phyloP scores from a whole-genome alignment of 345 rosid species.

The Citrus maxima region DNA sequence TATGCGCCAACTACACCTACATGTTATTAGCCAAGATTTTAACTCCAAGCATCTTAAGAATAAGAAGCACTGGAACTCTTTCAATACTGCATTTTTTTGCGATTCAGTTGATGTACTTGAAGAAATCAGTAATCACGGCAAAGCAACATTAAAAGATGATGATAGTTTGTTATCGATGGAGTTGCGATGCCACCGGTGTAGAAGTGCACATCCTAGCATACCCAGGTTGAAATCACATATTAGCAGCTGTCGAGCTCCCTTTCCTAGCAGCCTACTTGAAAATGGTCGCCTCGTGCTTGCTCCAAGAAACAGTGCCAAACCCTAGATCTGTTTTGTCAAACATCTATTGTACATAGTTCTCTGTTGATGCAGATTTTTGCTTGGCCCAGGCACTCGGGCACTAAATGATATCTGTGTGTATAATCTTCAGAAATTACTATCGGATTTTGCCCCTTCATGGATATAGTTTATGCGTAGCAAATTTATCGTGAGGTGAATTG shows the following conservation, averaged over 20 bases:
- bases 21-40: conserved; percentile 94
- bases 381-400: not conserved
- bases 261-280: conserved; percentile 46
- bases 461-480: not conserved
- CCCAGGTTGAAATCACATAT: conserved; percentile 82
- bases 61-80: conserved; percentile 96
- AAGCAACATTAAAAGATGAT: conserved; percentile 44
- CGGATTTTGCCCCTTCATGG: not conserved
- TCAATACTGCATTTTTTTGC: conserved; percentile 69
- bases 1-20: conserved; percentile 82
- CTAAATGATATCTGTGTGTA: not conserved
- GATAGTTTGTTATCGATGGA: conserved; percentile 54
- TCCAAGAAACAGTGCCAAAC: not conserved
- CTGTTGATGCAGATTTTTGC: not conserved
- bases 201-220: conserved; percentile 82
- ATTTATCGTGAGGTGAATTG: not conserved
- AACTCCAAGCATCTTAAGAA: conserved; percentile 70
- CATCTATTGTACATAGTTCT: conserved; percentile 10
- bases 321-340: conserved; percentile 7
- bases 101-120: conserved; percentile 82
- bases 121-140: conserved; percentile 56
- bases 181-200: conserved; percentile 82
- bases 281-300: conserved; percentile 34
- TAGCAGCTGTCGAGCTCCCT: conserved; percentile 49
- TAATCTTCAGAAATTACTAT: not conserved